A percentile compares a stretch with the other conserved stretches of the same genome.
Conservation (phyloP, 2,329 filamentous ascomycete species). For the Microdochium nivale region DNA sequence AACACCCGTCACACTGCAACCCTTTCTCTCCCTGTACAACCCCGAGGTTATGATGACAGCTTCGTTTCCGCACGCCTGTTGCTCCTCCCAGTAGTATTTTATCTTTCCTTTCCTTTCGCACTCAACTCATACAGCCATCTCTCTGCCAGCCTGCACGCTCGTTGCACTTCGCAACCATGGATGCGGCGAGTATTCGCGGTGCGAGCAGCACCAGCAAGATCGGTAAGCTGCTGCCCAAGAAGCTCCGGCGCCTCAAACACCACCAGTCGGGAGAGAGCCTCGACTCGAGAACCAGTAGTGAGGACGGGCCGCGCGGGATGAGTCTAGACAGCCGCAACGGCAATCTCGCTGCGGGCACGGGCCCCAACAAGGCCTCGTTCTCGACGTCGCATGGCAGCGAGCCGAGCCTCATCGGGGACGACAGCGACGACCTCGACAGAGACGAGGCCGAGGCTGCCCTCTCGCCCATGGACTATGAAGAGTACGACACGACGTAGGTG, state of each 20-base stretch:
- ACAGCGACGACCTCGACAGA: conserved; percentile 8
- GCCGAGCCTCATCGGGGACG: conserved; percentile 16
- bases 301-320: conserved; percentile 18
- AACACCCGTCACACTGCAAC: no score
- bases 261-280: conserved; percentile 29
- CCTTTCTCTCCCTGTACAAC: no score
- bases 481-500: conserved; percentile 23
- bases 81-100: no score
- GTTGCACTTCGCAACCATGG: conserved; percentile 10
- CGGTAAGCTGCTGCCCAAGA: conserved; percentile 44
- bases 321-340: conserved; percentile 13
- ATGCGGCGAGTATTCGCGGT: conserved; percentile 9
- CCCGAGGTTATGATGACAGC: no score
- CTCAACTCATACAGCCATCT: no score
- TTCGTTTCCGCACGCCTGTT: no score
- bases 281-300: conserved; percentile 18
- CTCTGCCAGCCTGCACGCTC: no score
- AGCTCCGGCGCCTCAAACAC: conserved; percentile 39
- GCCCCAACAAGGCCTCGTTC: not conserved
- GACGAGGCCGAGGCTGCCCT: conserved; percentile 12
- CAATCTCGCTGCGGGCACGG: conserved; percentile 1
- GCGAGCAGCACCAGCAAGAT: conserved; percentile 21
- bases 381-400: conserved; percentile 2
- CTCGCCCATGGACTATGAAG: conserved; percentile 25
- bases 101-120: no score